These are phyloP conservation scores for Termitomyces heimii DNA, from an alignment of 768 basidiomycete genomes.

Conservation along the genomic window DNA sequence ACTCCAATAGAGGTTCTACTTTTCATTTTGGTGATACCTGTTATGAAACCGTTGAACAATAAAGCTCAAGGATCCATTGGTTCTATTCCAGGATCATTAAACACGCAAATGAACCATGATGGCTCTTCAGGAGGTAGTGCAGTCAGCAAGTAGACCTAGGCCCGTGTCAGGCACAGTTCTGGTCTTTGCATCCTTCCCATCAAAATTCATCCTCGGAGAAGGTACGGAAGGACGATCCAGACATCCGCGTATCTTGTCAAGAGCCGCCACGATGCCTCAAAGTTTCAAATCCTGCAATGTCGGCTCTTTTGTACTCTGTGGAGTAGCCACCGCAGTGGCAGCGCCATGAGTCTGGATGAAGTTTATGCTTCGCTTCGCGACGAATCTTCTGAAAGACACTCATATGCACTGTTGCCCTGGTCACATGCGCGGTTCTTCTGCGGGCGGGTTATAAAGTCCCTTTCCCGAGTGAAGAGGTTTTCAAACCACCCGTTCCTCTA, in stretches of 20 bases:
- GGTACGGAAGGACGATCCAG: slow-evolving; percentile 4
- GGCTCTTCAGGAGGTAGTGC: neutral
- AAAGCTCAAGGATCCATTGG: neutral
- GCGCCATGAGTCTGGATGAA: slow-evolving; percentile 1
- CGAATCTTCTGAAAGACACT: slow-evolving; percentile 7
- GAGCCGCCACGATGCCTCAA: neutral
- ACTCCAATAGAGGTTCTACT: neutral
- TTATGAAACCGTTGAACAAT: neutral
- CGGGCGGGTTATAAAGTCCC: slow-evolving; percentile 6
- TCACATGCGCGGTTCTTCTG: slow-evolving; percentile 4
- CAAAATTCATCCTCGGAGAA: slow-evolving; percentile 9
- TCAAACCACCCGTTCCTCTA: neutral
- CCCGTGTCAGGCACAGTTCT: neutral
- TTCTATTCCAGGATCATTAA: neutral
- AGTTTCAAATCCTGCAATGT: neutral
- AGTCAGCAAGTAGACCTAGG: neutral
- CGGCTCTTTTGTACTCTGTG: neutral
- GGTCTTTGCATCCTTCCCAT: neutral
- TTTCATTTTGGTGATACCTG: neutral
- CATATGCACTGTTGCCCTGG: slow-evolving; percentile 6
- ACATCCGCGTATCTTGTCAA: slow-evolving; percentile 21
- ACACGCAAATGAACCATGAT: neutral
- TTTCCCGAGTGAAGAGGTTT: neutral
- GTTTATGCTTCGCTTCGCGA: slow-evolving; percentile 7
- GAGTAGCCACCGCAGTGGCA: slow-evolving; percentile 1